Conservation (phyloP, 768 basidiomycete species). For the Rhizopogon roseolus region DNA sequence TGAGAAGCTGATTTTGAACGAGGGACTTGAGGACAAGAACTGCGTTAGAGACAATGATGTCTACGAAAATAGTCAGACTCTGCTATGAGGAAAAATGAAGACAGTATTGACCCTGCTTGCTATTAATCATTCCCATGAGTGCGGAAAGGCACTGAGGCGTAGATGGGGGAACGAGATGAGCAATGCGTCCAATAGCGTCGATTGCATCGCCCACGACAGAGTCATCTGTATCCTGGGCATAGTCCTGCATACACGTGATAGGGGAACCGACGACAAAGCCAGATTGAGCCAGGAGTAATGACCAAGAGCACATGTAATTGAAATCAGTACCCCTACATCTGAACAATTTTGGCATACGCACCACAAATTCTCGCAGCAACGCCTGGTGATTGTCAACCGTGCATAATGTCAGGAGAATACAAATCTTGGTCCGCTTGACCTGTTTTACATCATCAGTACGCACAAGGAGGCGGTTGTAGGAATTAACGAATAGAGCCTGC, state of each 20-base stretch:
- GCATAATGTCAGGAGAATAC: constrained; percentile 62
- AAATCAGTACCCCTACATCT: not conserved
- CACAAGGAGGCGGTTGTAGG: constrained; percentile 62
- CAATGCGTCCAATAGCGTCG: constrained; percentile 73
- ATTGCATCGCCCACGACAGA: constrained; percentile 68
- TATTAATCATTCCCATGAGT: constrained; percentile 78
- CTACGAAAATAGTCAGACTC: constrained; percentile 33
- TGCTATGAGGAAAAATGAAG: not conserved
- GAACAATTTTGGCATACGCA: constrained; percentile 31
- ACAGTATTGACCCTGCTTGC: constrained; percentile 53
- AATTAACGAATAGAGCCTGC: constrained; percentile 49
- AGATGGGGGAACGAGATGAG: constrained; percentile 62
- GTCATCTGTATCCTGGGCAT: constrained; percentile 75
- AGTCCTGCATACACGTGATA: constrained; percentile 48
- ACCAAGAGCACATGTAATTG: not conserved
- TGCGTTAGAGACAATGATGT: constrained; percentile 71
- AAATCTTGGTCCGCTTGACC: constrained; percentile 74
- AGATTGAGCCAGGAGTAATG: not conserved
- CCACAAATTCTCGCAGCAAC: constrained; percentile 81
- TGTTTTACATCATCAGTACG: constrained; percentile 59
- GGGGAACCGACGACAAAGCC: not conserved
- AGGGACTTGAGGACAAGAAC: constrained; percentile 84
- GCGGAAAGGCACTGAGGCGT: constrained; percentile 68
- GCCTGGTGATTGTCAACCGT: constrained; percentile 61
- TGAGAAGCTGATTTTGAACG: constrained; percentile 61